Evolutionary conservation across 1,139 yeast genomes (phyloP).

Genomic region (Yamadazyma pseudoaaseri): DNA sequence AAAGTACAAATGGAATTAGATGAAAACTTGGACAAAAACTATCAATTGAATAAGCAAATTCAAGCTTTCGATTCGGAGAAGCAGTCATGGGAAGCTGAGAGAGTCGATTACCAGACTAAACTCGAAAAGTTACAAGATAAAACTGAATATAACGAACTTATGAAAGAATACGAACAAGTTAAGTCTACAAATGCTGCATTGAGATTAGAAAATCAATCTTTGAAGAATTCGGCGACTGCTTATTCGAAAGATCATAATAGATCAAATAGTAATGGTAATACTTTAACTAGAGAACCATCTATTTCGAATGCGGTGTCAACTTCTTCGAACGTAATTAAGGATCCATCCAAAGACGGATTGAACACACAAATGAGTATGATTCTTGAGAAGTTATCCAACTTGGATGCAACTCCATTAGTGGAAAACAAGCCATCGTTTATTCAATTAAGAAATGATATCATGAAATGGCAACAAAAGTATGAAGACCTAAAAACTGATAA

Average conservation of each 20-base stretch:
- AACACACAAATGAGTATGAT: slow-evolving; percentile 19
- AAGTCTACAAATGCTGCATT: slow-evolving; percentile 36
- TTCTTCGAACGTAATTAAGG: slow-evolving; percentile 5
- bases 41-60: slow-evolving; percentile 11
- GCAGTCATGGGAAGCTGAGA: slow-evolving; percentile 7
- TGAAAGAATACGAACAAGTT: slow-evolving; percentile 25
- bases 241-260: slow-evolving; percentile 17
- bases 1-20: slow-evolving; percentile 13
- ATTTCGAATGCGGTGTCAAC: slow-evolving; percentile 1
- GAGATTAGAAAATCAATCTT: slow-evolving; percentile 40
- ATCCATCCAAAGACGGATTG: slow-evolving; percentile 1
- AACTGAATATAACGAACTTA: slow-evolving; percentile 11
- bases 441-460: slow-evolving; percentile 30
- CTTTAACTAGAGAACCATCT: slow-evolving; percentile 13
- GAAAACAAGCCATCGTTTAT: slow-evolving; percentile 16
- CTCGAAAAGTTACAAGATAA: slow-evolving; percentile 8
- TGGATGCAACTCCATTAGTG: slow-evolving; percentile 15
- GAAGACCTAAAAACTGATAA: slow-evolving; percentile 38
- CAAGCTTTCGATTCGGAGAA: slow-evolving; percentile 8
- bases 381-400: slow-evolving; percentile 19
- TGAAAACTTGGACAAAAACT: slow-evolving; percentile 9
- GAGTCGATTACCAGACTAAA: slow-evolving; percentile 8
- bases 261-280: slow-evolving; percentile 10
- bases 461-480: slow-evolving; percentile 47
- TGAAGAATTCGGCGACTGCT: slow-evolving; percentile 25